Conservation (phyloP, 2,329 filamentous ascomycete species). For the Claviceps africana region DNA sequence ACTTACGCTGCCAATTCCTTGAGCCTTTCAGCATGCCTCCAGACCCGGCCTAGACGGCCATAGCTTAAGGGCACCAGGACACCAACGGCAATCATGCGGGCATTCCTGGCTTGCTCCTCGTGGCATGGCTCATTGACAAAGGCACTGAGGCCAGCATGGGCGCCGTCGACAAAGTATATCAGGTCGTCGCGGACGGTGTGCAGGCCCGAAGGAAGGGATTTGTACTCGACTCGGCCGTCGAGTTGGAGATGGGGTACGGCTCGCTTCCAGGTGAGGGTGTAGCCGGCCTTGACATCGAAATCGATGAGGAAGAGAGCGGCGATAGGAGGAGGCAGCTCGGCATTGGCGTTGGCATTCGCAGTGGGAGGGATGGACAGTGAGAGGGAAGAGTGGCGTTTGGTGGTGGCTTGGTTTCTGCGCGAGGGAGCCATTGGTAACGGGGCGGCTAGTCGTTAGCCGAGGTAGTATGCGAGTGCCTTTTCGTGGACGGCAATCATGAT, state of each 20-base stretch:
- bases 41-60: constrained; percentile 73
- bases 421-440: constrained; percentile 23
- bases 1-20: constrained; percentile 59
- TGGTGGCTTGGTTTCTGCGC: constrained; percentile 23
- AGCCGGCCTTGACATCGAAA: constrained; percentile 87
- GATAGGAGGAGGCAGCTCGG: constrained; percentile 29
- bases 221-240: constrained; percentile 86
- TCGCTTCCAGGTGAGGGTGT: constrained; percentile 79
- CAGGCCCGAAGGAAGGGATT: constrained; percentile 82
- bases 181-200: constrained; percentile 82
- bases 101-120: constrained; percentile 65
- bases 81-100: constrained; percentile 84
- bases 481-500: not conserved
- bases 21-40: constrained; percentile 69
- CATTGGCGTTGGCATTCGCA: too few relatives aligned
- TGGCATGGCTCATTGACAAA: constrained; percentile 76
- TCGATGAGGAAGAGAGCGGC: constrained; percentile 77
- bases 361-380: constrained; percentile 18
- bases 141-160: constrained; percentile 77
- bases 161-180: constrained; percentile 73
- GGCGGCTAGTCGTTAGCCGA: not conserved
- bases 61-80: constrained; percentile 75
- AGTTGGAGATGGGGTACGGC: constrained; percentile 56
- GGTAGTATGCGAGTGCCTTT: constrained; percentile 10
- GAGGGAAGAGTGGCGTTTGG: constrained; percentile 21